phyloP scores from a whole-genome alignment of 1,284 basidiomycete species.

The Ceratobasidium sp. region DNA sequence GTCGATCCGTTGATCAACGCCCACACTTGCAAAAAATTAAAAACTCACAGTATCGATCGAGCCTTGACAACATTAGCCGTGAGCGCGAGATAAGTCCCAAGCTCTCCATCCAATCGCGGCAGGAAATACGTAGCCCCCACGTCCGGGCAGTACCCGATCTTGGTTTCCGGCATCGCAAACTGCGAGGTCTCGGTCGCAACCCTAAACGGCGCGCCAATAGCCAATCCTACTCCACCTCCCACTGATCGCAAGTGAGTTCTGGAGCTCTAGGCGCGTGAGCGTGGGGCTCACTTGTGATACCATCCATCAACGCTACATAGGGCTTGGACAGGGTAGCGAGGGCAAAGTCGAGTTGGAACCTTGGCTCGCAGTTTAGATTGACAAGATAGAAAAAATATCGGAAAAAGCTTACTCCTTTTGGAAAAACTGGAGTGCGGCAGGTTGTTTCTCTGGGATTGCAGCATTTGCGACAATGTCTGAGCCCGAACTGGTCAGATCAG shows the following conservation, averaged over 20 bases:
- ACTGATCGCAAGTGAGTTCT: constrained; percentile 64
- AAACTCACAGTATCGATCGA: constrained; percentile 43
- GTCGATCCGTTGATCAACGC: constrained; percentile 9
- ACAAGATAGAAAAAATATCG: constrained; percentile 24
- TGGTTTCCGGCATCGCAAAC: constrained; percentile 98
- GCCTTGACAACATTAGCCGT: constrained; percentile 83
- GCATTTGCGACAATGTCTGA: constrained; percentile 71
- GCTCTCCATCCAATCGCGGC: constrained; percentile 88
- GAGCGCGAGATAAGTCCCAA: constrained; percentile 95
- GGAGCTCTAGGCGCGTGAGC: constrained; percentile 36
- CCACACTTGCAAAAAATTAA: constrained; percentile 29
- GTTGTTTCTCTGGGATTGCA: constrained; percentile 64
- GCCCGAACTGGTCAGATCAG: constrained; percentile 24
- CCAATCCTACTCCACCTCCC: constrained; percentile 96
- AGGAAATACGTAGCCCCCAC: constrained; percentile 94
- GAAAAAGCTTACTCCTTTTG: constrained; percentile 76
- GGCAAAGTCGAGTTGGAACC: constrained; percentile 90
- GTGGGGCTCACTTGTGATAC: constrained; percentile 81
- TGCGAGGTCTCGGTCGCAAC: constrained; percentile 93
- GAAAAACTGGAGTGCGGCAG: constrained; percentile 86
- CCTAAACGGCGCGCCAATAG: constrained; percentile 89
- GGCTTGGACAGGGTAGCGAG: constrained; percentile 86
- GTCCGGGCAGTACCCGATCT: constrained; percentile 86
- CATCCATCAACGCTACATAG: constrained; percentile 92
- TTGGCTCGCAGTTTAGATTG: constrained; percentile 54